Conservation (phyloP, 768 basidiomycete genomes). For the Lentinula sp. region DNA sequence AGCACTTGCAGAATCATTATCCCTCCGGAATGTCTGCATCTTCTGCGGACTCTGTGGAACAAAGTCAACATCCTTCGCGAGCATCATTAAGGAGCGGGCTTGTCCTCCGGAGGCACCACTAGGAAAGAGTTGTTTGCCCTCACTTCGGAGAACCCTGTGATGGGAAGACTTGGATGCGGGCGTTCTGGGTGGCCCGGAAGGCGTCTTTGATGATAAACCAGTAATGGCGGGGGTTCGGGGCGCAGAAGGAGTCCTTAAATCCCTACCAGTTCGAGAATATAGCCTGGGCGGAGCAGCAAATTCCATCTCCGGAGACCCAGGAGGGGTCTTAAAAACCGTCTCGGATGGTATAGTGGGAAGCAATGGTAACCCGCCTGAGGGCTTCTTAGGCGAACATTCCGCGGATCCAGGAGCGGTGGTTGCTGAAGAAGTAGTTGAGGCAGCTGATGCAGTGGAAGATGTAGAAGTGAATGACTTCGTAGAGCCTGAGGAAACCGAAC, state of each 20-base stretch:
- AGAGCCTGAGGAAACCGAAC: conserved; percentile 2
- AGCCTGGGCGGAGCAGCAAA: conserved; percentile 10
- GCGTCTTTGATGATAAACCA: conserved; percentile 15
- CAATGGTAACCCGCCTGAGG: conserved; percentile 13
- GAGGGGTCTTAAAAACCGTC: conserved; percentile 17
- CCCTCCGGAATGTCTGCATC: neutral
- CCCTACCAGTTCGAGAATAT: neutral
- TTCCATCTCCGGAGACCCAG: conserved; percentile 10
- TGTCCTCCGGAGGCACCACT: conserved; percentile 15
- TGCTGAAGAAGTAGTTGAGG: conserved; percentile 33
- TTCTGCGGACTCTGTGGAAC: conserved; percentile 67
- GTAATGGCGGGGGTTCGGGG: neutral
- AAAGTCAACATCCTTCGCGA: conserved; percentile 68
- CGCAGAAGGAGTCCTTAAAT: neutral
- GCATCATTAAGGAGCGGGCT: conserved; percentile 54
- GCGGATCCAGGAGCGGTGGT: conserved; percentile 17
- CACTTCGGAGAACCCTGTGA: conserved; percentile 1
- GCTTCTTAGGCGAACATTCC: conserved; percentile 40
- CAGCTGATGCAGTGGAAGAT: conserved; percentile 25
- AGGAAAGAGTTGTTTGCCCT: neutral
- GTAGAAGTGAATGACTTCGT: conserved; percentile 12
- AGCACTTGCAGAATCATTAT: neutral
- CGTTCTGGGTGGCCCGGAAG: neutral
- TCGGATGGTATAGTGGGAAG: conserved; percentile 18
- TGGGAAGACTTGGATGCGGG: conserved; percentile 9